Percentiles rank a stretch among this genome's conserved stretches.
These are phyloP conservation scores for Saposhnikovia divaricata DNA, from an alignment of 129 eudicot genomes.

Conservation along the genomic window DNA sequence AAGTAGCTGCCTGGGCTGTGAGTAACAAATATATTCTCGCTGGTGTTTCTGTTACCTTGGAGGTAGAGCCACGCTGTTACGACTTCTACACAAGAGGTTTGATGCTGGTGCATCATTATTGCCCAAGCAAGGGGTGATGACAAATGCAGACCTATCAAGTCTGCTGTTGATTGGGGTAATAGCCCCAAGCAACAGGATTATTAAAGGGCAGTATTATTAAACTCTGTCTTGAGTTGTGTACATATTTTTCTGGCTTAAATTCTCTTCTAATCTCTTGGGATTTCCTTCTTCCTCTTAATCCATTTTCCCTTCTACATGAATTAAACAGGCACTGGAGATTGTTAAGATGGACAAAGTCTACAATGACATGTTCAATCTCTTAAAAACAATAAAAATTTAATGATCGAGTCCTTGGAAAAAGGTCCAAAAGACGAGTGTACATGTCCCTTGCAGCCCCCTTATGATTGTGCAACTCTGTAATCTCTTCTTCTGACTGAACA, in stretches of 20 bases:
- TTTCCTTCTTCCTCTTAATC: not conserved
- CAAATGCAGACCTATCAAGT: slow-evolving; percentile 30
- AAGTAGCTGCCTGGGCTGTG: slow-evolving; percentile 40
- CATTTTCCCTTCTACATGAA: not conserved
- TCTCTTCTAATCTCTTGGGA: not conserved
- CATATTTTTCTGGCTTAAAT: no score
- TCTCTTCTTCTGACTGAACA: no score
- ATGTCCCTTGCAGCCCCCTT: no score
- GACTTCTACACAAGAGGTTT: slow-evolving; percentile 41
- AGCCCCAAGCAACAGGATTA: slow-evolving; percentile 19
- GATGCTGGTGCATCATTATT: slow-evolving; percentile 36
- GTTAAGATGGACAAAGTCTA: slow-evolving; percentile 30
- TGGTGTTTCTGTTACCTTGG: slow-evolving; percentile 27
- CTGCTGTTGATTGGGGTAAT: slow-evolving; percentile 40
- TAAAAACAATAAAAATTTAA: no score
- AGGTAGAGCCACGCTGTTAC: slow-evolving; percentile 25
- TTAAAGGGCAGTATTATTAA: not conserved
- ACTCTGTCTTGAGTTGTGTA: not conserved
- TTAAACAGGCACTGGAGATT: slow-evolving; percentile 31
- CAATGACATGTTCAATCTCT: no score
- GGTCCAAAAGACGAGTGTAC: no score
- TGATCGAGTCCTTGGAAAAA: no score
- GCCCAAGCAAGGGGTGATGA: slow-evolving; percentile 32
- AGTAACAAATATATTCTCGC: slow-evolving; percentile 38
- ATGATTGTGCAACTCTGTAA: no score